Conservation (phyloP, 805 yeast genomes). For the Starmerella vitae region DNA sequence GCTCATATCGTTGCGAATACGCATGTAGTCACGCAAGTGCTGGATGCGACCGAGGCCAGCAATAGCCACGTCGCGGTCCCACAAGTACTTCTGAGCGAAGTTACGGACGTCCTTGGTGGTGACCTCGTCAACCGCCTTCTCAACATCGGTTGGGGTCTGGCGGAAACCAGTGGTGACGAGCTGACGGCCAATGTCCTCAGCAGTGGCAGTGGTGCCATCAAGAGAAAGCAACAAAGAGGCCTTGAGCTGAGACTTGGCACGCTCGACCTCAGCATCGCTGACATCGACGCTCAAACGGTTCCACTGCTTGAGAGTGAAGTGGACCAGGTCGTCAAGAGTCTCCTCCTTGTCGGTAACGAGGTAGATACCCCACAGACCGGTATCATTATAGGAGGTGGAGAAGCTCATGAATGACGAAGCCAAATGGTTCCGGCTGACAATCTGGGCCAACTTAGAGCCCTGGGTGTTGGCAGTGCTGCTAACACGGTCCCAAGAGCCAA, state of each 20-base stretch:
- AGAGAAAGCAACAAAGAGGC: conserved; percentile 79
- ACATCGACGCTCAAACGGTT: conserved; percentile 69
- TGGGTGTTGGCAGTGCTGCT: conserved; percentile 70
- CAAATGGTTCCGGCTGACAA: conserved; percentile 46
- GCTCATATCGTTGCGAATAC: conserved; percentile 40
- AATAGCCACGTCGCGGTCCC: conserved; percentile 68
- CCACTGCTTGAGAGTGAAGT: conserved; percentile 80
- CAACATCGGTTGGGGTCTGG: conserved; percentile 59
- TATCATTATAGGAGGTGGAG: conserved; percentile 92
- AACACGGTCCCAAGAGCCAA: conserved; percentile 96
- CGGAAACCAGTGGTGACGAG: conserved; percentile 83
- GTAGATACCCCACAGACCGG: conserved; percentile 96
- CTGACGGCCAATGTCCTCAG: conserved; percentile 97
- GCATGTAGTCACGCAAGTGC: conserved; percentile 53
- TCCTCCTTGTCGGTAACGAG: conserved; percentile 67
- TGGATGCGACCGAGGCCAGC: conserved; percentile 82
- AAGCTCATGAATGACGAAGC: conserved; percentile 95
- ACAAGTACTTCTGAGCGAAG: conserved; percentile 77
- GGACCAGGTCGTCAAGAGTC: conserved; percentile 51
- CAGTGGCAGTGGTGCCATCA: conserved; percentile 91
- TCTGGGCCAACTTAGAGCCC: conserved; percentile 68
- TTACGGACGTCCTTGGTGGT: conserved; percentile 63
- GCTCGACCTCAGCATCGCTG: conserved; percentile 72
- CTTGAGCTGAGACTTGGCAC: conserved; percentile 88
- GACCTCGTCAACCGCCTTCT: conserved; percentile 61